Conservation (phyloP, 148 eudicot genomes). For the Dianthus caryophyllus region DNA sequence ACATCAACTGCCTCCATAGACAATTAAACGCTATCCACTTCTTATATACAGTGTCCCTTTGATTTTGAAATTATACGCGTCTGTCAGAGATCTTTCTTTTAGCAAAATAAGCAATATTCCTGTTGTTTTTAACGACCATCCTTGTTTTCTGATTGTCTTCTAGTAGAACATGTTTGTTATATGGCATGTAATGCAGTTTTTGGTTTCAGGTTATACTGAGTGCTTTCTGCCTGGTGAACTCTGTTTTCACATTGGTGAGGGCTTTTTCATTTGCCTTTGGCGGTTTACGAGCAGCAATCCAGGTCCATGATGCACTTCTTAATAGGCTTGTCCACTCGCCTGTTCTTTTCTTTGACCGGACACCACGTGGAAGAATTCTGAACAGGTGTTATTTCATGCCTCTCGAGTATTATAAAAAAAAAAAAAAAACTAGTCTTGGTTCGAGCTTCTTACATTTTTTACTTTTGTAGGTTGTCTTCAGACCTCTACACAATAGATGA, state of each 20-base stretch:
- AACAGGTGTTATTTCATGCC: constrained; percentile 53
- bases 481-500: constrained; percentile 97
- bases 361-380: constrained; percentile 89
- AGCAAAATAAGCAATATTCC: background rate
- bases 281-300: constrained; percentile 81
- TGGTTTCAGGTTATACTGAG: constrained; percentile 55
- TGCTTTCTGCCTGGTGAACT: constrained; percentile 68
- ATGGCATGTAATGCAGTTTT: background rate
- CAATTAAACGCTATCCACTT: background rate
- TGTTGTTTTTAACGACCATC: background rate
- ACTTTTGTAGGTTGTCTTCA: constrained; percentile 71
- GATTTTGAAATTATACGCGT: background rate
- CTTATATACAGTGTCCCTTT: background rate
- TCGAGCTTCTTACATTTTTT: constrained; percentile 18
- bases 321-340: constrained; percentile 69
- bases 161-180: background rate
- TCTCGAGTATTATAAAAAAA: background rate
- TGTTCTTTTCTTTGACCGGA: constrained; percentile 75
- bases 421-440: background rate
- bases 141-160: background rate
- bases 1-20: background rate
- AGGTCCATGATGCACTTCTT: constrained; percentile 66
- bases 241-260: constrained; percentile 69
- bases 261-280: constrained; percentile 97
- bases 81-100: background rate